Conservation (phyloP, 805 yeast genomes). For the Pachysolen tannophilus region DNA sequence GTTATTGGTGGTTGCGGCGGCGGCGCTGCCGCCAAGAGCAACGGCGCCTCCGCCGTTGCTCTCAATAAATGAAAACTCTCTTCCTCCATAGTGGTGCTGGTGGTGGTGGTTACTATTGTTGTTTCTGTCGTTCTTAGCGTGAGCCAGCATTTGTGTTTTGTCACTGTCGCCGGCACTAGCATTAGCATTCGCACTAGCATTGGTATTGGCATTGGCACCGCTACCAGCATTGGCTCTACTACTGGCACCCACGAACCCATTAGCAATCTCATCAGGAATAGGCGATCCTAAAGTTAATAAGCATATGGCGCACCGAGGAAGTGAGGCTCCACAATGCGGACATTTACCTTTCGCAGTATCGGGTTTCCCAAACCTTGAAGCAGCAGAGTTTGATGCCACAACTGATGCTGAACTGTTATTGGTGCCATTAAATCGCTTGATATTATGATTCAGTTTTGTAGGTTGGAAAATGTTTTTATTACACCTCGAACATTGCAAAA, state of each 20-base stretch:
- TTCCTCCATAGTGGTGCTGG: constrained; percentile 7
- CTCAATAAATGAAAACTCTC: no score
- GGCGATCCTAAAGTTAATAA: constrained; percentile 69
- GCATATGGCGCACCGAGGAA: constrained; percentile 90
- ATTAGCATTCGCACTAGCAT: constrained; percentile 16
- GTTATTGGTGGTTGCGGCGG: constrained; percentile 10
- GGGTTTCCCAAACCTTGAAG: neutral
- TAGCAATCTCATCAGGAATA: constrained; percentile 32
- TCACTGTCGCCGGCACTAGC: neutral
- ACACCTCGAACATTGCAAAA: constrained; percentile 75
- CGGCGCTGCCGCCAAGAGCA: constrained; percentile 12
- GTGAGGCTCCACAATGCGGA: constrained; percentile 79
- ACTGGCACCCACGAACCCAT: constrained; percentile 16
- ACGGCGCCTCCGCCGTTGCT: constrained; percentile 3
- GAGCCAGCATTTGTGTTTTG: no score
- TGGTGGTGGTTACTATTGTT: no score
- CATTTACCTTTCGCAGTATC: constrained; percentile 30
- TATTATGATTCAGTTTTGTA: constrained; percentile 3
- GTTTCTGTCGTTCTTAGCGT: no score
- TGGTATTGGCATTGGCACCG: constrained; percentile 24
- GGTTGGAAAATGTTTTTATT: constrained; percentile 56
- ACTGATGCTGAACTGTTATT: constrained; percentile 8
- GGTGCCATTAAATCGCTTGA: constrained; percentile 27
- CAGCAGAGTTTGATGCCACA: neutral
- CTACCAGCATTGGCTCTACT: constrained; percentile 21